phyloP scores from a whole-genome alignment of 306 rosid species.

The Casuarina glauca region DNA sequence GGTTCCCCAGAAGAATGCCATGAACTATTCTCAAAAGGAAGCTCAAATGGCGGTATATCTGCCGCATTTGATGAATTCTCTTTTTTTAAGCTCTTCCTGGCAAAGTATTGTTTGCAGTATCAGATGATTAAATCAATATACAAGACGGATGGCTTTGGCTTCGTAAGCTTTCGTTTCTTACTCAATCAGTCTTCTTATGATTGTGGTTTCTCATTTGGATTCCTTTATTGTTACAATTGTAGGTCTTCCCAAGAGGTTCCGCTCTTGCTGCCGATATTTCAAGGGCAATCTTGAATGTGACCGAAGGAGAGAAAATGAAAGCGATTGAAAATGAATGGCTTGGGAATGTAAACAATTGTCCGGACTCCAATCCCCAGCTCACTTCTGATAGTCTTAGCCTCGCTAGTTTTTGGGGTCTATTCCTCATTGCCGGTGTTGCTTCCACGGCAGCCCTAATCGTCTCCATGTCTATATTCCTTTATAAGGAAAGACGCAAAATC shows the following conservation, averaged over 20 bases:
- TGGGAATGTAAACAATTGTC: constrained; percentile 16
- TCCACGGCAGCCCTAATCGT: constrained; percentile 33
- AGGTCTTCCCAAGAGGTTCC: constrained; percentile 48
- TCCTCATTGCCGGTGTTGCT: constrained; percentile 42
- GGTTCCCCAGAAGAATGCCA: too few species aligned
- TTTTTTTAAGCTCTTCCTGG: too few species aligned
- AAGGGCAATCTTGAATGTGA: constrained; percentile 49
- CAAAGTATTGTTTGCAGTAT: too few species aligned
- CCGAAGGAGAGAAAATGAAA: constrained; percentile 51
- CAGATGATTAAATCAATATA: too few species aligned
- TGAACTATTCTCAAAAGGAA: too few species aligned
- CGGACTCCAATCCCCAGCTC: constrained; percentile 20
- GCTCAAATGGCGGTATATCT: too few species aligned
- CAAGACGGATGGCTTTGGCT: constrained; percentile 49
- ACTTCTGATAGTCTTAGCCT: constrained; percentile 49
- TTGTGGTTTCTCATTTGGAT: background rate
- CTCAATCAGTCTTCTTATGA: too few species aligned
- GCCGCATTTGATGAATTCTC: constrained; percentile 50
- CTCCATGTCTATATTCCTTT: constrained; percentile 6
- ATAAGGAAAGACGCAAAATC: background rate
- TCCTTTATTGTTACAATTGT: background rate
- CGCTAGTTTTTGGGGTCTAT: constrained; percentile 58
- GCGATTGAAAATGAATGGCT: constrained; percentile 49
- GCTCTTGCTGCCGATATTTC: constrained; percentile 56
- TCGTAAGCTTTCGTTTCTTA: too few species aligned